Percentiles rank a stretch among this genome's conserved stretches.
phyloP scores from a whole-genome alignment of 306 rosid species.

The Dalbergia cultrata region DNA sequence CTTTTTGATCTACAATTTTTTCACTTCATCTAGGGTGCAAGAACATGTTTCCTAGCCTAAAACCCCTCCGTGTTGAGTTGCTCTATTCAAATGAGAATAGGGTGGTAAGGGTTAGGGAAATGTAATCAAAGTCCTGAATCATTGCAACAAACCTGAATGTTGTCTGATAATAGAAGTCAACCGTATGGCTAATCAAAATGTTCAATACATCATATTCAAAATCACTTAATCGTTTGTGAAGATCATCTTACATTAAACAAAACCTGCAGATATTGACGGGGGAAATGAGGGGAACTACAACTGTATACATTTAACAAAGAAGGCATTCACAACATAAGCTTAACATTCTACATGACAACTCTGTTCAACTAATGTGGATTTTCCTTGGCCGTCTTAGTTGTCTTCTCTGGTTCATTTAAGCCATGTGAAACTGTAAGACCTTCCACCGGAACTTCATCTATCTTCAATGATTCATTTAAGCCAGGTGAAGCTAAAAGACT shows the following conservation, averaged over 20 bases:
- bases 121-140: neutral
- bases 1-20: neutral
- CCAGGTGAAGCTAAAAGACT: no score
- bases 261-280: neutral
- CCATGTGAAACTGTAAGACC: no score
- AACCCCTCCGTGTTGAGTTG: neutral
- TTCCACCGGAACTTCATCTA: no score
- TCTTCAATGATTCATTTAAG: no score
- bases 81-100: neutral
- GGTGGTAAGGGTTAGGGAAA: neutral
- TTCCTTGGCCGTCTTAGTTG: no score
- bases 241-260: slow-evolving; percentile 15
- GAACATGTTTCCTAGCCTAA: no score
- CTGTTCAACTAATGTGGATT: no score
- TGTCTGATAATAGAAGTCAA: neutral
- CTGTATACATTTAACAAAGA: neutral
- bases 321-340: slow-evolving; percentile 6
- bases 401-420: no score
- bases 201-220: slow-evolving; percentile 2
- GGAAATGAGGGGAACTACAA: neutral
- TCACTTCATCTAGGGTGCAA: neutral
- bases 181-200: neutral
- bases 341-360: slow-evolving; percentile 2
- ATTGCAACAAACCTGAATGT: slow-evolving; percentile 5
- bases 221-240: slow-evolving; percentile 10